Percentiles rank a stretch among this genome's conserved stretches.
Conservation (phyloP, 805 yeast genomes). For the Wickerhamiella lipophila region DNA sequence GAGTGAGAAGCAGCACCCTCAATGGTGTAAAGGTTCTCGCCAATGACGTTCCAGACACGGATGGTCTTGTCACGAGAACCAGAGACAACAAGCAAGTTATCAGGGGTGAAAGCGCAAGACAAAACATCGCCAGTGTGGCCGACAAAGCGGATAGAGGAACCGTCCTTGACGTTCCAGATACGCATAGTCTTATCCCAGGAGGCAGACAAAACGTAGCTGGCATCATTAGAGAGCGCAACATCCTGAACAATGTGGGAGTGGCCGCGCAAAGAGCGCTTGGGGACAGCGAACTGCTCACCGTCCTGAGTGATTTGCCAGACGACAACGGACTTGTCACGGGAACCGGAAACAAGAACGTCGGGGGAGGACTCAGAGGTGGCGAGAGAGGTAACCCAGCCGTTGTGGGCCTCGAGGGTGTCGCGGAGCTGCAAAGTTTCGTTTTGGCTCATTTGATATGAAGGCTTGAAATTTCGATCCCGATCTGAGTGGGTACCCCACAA, state of each 20-base stretch:
- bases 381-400: slow-evolving; percentile 88
- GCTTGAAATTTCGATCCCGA: slow-evolving; percentile 3
- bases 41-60: slow-evolving; percentile 98
- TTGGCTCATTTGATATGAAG: slow-evolving; percentile 21
- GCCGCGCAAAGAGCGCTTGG: slow-evolving; percentile 93
- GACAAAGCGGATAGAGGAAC: slow-evolving; percentile 88
- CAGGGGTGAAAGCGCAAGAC: slow-evolving; percentile 90
- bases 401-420: slow-evolving; percentile 91
- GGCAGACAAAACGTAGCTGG: slow-evolving; percentile 93
- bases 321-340: slow-evolving; percentile 97
- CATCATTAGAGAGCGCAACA: slow-evolving; percentile 94
- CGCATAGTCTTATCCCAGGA: slow-evolving; percentile 99
- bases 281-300: slow-evolving; percentile 94
- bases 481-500: slow-evolving; percentile 14
- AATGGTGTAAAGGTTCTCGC: slow-evolving; percentile 90
- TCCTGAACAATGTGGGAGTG: slow-evolving; percentile 99
- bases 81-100: slow-evolving; percentile 95
- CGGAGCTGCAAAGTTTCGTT: slow-evolving; percentile 94
- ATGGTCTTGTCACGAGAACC: slow-evolving; percentile 99
- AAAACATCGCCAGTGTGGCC: slow-evolving; percentile 97
- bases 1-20: slow-evolving; percentile 59
- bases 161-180: slow-evolving; percentile 93
- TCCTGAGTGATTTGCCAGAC: slow-evolving; percentile 96
- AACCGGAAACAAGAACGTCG: slow-evolving; percentile 93
- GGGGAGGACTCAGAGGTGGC: slow-evolving; percentile 98